A percentile compares a stretch with the other conserved stretches of the same genome.
Evolutionary conservation across 192 early-diverging fungal species (phyloP).

Genomic region (Gamsiella multidivaricata): DNA sequence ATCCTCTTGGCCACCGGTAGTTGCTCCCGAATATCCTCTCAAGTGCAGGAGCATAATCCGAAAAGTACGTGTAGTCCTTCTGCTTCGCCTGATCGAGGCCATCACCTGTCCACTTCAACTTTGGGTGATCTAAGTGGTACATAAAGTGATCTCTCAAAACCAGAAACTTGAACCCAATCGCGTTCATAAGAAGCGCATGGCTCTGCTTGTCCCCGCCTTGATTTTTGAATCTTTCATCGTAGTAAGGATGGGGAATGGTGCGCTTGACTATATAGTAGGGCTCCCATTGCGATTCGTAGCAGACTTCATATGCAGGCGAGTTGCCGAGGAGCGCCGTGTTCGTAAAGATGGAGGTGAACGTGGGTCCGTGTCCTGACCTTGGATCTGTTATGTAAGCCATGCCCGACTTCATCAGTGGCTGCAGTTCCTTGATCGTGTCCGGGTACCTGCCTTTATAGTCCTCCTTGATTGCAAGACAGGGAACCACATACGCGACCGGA

Average conservation of each 20-base stretch:
- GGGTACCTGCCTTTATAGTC: slow-evolving; percentile 38
- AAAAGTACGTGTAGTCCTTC: slow-evolving; percentile 59
- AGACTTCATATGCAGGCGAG: slow-evolving; percentile 58
- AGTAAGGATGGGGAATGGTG: slow-evolving; percentile 48
- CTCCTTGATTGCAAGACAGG: slow-evolving; percentile 60
- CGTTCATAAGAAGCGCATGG: slow-evolving; percentile 62
- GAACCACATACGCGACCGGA: slow-evolving; percentile 56
- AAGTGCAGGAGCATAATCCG: slow-evolving; percentile 55
- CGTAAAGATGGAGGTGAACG: slow-evolving; percentile 51
- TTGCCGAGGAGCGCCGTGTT: slow-evolving; percentile 15
- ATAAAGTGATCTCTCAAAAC: slow-evolving; percentile 60
- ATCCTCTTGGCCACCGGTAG: slow-evolving; percentile 64
- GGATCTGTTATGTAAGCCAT: slow-evolving; percentile 65
- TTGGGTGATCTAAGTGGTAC: slow-evolving; percentile 61
- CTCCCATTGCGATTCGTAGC: slow-evolving; percentile 70
- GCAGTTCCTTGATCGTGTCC: slow-evolving; percentile 54
- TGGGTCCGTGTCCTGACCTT: slow-evolving; percentile 65
- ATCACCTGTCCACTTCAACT: slow-evolving; percentile 60
- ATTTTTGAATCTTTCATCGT: slow-evolving; percentile 65
- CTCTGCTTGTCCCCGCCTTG: slow-evolving; percentile 69
- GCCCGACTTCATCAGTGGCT: slow-evolving; percentile 46
- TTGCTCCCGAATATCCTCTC: slow-evolving; percentile 54
- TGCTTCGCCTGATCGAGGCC: slow-evolving; percentile 56
- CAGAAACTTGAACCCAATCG: slow-evolving; percentile 57
- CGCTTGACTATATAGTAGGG: slow-evolving; percentile 63